phyloP scores from a whole-genome alignment of 164 flowering plant genomes.

The Aristolochia contorta region DNA sequence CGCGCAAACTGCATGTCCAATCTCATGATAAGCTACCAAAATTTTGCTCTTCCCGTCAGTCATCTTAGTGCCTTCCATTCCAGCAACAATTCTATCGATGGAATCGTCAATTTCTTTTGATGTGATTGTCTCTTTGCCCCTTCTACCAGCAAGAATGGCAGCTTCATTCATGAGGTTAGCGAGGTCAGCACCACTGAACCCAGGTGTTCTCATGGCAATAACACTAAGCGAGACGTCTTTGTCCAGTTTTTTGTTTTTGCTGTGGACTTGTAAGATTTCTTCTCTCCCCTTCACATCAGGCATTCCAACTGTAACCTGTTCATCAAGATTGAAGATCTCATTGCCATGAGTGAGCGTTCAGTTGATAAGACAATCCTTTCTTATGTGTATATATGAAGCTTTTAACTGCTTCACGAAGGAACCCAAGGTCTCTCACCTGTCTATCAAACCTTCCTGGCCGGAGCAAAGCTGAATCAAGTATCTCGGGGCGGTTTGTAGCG shows the following conservation, averaged over 20 bases:
- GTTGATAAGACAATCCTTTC: neutral
- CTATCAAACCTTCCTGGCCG: conserved; percentile 76
- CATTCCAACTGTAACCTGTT: conserved; percentile 47
- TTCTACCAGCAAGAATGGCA: conserved; percentile 70
- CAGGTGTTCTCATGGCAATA: conserved; percentile 68
- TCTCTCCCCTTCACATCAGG: conserved; percentile 74
- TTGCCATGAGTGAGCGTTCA: too few relatives aligned
- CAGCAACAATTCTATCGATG: conserved; percentile 64
- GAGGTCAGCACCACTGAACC: conserved; percentile 73
- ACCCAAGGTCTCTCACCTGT: conserved; percentile 26
- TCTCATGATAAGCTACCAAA: conserved; percentile 69
- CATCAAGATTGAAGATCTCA: neutral
- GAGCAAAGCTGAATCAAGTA: conserved; percentile 59
- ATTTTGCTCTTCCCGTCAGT: conserved; percentile 71
- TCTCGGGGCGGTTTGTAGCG: conserved; percentile 66
- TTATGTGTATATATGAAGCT: neutral
- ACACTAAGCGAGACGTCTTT: conserved; percentile 40
- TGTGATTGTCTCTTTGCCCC: conserved; percentile 55
- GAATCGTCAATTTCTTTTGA: conserved; percentile 61
- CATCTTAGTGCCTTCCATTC: conserved; percentile 79
- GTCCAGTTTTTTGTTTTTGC: conserved; percentile 57
- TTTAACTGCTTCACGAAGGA: neutral
- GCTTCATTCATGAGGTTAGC: conserved; percentile 84
- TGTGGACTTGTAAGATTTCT: conserved; percentile 56
- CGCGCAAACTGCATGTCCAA: conserved; percentile 70